Evolutionary conservation across 2,329 filamentous ascomycete genomes (phyloP), one percentile per base, ranked within the genome.

Genomic region (Calonectria hongkongensis): DNA sequence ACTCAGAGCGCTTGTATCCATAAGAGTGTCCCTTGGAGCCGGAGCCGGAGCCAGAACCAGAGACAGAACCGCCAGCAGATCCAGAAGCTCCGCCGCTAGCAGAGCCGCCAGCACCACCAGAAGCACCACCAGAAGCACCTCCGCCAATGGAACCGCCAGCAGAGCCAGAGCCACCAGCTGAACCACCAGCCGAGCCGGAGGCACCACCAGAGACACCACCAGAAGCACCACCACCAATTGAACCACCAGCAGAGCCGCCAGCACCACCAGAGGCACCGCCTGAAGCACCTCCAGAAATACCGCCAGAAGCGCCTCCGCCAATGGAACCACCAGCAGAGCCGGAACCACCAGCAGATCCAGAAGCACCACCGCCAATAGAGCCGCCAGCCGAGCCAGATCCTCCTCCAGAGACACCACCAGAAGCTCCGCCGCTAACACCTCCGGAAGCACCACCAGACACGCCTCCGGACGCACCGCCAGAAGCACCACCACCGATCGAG

Each of bases 1-100:
- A 60, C 36, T 60, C 54, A 13, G 54, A 60, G 36, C 54, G 54
- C 54, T 60, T 60, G 36, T 60, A 58, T 30, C 51, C 51, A 16
- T 56, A 56, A 9, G 41, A 43, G 41, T n/a, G 15, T 16, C 51
- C 50, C 12, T 58, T 33, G 33, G 54, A 58, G 54, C 54, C 54
- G 36, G 54, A 60, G 15, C 54, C 33, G 8, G 54, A 58, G 54
- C 50, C 50, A 3, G 54, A 58, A 9, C 50, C 48, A 51, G 21
- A 27, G 25, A 13, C 48, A 33, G 30, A 33, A 51, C 50, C 50
- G 2, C 50, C 50, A 54, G 16, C 13, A 45, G 43, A 45, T n/a
- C 43, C 48, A 18, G 21, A 13, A 25, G 27, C 27, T 28, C 48
- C 48, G 12, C 48, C 48, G 9, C 27, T 30, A 8, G 27, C 48